phyloP scores from a whole-genome alignment of 2,329 filamentous ascomycete species.

The Colletotrichum godetiae region DNA sequence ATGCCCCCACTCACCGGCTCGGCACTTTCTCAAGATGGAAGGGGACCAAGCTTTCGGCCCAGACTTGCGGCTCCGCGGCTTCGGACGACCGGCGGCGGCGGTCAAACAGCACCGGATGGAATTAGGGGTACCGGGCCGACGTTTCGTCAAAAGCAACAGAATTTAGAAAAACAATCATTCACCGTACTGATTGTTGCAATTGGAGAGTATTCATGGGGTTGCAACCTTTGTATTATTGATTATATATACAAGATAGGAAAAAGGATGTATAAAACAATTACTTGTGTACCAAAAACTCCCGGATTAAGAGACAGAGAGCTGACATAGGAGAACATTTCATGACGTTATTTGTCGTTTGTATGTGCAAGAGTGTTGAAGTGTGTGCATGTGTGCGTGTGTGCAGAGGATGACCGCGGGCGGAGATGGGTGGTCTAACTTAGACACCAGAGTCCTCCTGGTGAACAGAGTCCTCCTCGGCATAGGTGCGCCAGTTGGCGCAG shows the following conservation, averaged over 20 bases:
- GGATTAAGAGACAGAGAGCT: neutral
- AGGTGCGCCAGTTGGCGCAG: conserved; percentile 35
- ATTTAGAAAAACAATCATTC: neutral
- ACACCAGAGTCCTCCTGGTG: conserved; percentile 40
- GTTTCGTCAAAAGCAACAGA: neutral
- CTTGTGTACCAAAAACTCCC: neutral
- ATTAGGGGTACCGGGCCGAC: neutral
- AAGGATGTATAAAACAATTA: too few relatives aligned
- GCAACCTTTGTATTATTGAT: neutral
- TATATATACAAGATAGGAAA: neutral
- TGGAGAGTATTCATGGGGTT: neutral
- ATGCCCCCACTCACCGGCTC: neutral
- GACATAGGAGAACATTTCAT: conserved; percentile 1
- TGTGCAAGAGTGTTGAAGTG: neutral
- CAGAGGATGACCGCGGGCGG: neutral
- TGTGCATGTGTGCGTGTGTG: neutral
- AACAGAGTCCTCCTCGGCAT: conserved; percentile 19
- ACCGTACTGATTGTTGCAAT: neutral
- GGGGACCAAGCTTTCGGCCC: conserved; percentile 1
- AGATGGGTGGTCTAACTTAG: conserved; percentile 5
- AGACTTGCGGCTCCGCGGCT: conserved; percentile 2
- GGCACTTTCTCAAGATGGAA: neutral
- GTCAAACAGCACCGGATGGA: neutral
- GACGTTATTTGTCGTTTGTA: neutral
- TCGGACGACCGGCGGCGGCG: neutral